phyloP scores from a whole-genome alignment of 768 basidiomycete genomes.

The Phylloporus sp. region DNA sequence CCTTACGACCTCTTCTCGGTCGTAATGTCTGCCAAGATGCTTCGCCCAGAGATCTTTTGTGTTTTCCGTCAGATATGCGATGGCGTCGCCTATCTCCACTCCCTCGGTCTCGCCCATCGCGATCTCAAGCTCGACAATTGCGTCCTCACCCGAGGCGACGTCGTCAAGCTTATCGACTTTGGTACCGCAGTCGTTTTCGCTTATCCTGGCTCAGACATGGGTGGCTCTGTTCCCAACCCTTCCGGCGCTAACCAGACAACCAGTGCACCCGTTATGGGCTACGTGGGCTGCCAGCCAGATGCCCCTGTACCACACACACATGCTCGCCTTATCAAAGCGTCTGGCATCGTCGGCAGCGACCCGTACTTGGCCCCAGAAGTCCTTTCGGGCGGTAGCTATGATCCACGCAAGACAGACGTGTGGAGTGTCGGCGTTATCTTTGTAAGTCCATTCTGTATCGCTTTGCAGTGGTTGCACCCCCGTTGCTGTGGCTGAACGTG shows the following conservation, averaged over 20 bases:
- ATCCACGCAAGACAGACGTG: constrained; percentile 96
- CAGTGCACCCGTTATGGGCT: constrained; percentile 14
- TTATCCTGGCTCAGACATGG: constrained; percentile 82
- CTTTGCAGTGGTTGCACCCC: neutral
- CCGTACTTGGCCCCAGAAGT: constrained; percentile 99
- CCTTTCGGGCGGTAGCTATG: constrained; percentile 73
- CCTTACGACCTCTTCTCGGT: constrained; percentile 98
- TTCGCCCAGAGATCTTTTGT: constrained; percentile 96
- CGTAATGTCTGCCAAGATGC: constrained; percentile 99
- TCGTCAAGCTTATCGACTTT: constrained; percentile 99
- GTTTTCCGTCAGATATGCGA: constrained; percentile 98
- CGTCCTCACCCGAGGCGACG: constrained; percentile 93
- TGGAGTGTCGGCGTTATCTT: constrained; percentile 99
- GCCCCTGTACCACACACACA: constrained; percentile 39
- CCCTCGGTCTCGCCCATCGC: constrained; percentile 95
- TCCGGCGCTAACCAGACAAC: constrained; percentile 6
- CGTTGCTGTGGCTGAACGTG: neutral
- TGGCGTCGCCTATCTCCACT: constrained; percentile 96
- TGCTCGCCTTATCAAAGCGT: constrained; percentile 51
- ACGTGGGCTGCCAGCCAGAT: constrained; percentile 17
- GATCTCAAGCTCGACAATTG: constrained; percentile 99
- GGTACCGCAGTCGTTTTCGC: constrained; percentile 99
- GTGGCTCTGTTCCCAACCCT: constrained; percentile 28
- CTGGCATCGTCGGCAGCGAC: constrained; percentile 94
- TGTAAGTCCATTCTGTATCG: constrained; percentile 40